Evolutionary conservation across 2,329 filamentous ascomycete genomes (phyloP).

Genomic region (Diaporthe eres): DNA sequence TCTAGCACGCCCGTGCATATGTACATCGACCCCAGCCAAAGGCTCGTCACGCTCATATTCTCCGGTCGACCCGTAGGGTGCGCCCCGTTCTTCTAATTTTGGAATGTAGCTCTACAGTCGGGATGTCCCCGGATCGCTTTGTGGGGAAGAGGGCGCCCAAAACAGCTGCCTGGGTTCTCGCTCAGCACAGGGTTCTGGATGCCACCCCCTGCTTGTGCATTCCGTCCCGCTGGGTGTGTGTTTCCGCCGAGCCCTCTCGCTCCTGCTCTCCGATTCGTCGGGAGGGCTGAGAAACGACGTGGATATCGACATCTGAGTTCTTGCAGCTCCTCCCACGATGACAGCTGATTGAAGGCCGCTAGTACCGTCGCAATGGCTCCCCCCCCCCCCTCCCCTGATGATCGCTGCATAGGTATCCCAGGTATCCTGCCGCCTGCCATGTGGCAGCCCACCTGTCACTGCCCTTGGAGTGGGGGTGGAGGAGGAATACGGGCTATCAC

Average conservation of each 20-base stretch:
- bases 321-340: slow-evolving; percentile 23
- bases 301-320: slow-evolving; percentile 22
- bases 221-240: slow-evolving; percentile 34
- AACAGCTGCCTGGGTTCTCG: slow-evolving; percentile 17
- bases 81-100: slow-evolving; percentile 37
- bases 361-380: slow-evolving; percentile 34
- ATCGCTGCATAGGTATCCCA: slow-evolving; percentile 27
- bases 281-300: slow-evolving; percentile 26
- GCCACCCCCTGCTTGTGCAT: slow-evolving; percentile 22
- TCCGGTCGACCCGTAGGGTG: slow-evolving; percentile 21
- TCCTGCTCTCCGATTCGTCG: slow-evolving; percentile 32
- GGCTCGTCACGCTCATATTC: slow-evolving; percentile 32
- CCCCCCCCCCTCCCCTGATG: slow-evolving; percentile 36
- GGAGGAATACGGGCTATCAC: slow-evolving; percentile 27
- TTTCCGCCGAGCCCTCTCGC: slow-evolving; percentile 33
- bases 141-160: slow-evolving; percentile 39
- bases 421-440: slow-evolving; percentile 32
- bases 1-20: slow-evolving; percentile 30
- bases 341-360: slow-evolving; percentile 36
- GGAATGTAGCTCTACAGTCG: slow-evolving; percentile 27
- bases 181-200: slow-evolving; percentile 22
- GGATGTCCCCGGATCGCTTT: slow-evolving; percentile 38
- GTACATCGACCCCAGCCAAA: slow-evolving; percentile 16
- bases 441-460: slow-evolving; percentile 36
- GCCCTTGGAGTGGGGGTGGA: slow-evolving; percentile 29